Evolutionary conservation across 164 flowering plant genomes (phyloP), one percentile per base, ranked within the genome.

Genomic region (Taxillus chinensis): DNA sequence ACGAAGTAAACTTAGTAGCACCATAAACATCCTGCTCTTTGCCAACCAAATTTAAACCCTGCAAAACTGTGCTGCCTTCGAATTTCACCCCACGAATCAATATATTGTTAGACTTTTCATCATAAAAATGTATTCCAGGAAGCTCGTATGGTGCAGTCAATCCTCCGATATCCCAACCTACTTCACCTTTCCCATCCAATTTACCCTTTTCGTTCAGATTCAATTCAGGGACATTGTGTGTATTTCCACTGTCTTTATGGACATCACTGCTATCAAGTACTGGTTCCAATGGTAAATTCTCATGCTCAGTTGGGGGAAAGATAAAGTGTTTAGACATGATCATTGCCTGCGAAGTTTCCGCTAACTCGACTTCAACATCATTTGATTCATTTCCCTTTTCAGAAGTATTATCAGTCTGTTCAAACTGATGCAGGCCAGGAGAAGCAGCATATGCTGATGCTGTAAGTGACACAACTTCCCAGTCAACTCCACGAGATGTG

Each of bases 401-500:
- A 13, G 40, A 9, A 14, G 5, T 72, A 60, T 76, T 77, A 65
- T 76, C 78, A 67, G 50, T 79, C 63, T 64, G 42, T 8, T 74
- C 81, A 71, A 62, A 59, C 17, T 68, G 73, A 54, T 64, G 41
- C n/a, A 90, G 84, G 73, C 86, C 80, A 69, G 97, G 96, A 41
- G 92, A 78, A 65, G 96, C 96, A 74, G 92, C 95, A 79, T 90
- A 93, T 13, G 92, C 70, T 65, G 99, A 93, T 62, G 89, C 92
- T 49, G 97, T 90, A 13, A 93, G 95, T n/a, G 90, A 80, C 17
- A 93, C 97, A 68, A 93, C 99, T 79, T 93, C 99, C 99, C 99
- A 93, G 40, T 89, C 99, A 76, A 80, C 84, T 55, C 96, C 95
- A 45, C 90, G 86, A 14, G 81, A 52, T n/a, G 70, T n/a, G 57